These are phyloP conservation scores for Angophora floribunda DNA, from an alignment of 345 rosid genomes.

Conservation along the genomic window DNA sequence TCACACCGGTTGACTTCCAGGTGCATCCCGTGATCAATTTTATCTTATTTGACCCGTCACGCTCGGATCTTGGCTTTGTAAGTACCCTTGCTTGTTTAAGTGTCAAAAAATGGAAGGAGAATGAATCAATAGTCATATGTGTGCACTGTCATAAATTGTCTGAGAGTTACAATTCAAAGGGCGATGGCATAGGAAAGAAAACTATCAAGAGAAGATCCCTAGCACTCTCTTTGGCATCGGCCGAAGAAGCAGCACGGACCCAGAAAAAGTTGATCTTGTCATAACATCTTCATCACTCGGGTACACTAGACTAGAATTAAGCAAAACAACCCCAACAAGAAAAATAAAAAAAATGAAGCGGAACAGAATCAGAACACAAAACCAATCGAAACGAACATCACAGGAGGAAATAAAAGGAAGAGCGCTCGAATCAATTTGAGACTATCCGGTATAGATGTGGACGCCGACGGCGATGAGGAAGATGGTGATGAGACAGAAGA, in stretches of 20 bases:
- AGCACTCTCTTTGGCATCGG: neutral
- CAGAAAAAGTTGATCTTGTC: neutral
- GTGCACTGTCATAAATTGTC: neutral
- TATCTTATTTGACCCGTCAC: neutral
- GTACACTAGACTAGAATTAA: neutral
- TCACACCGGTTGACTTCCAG: neutral
- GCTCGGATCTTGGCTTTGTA: neutral
- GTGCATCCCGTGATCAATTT: neutral
- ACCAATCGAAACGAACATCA: neutral
- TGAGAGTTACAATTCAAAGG: neutral
- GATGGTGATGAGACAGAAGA: constrained; percentile 78
- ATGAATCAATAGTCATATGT: neutral
- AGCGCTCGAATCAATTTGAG: neutral
- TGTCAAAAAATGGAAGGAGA: neutral
- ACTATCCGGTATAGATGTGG: constrained; percentile 58
- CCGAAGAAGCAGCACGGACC: neutral
- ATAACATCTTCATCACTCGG: neutral
- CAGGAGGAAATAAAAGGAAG: neutral
- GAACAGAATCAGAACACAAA: neutral
- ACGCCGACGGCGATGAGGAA: constrained; percentile 62
- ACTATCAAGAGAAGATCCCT: neutral
- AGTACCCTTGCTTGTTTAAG: neutral
- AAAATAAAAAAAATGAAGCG: neutral
- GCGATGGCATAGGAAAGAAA: neutral
- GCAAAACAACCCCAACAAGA: neutral